Evolutionary conservation across 2,329 filamentous ascomycete species (phyloP).

Genomic region (Xylariaceae sp.): DNA sequence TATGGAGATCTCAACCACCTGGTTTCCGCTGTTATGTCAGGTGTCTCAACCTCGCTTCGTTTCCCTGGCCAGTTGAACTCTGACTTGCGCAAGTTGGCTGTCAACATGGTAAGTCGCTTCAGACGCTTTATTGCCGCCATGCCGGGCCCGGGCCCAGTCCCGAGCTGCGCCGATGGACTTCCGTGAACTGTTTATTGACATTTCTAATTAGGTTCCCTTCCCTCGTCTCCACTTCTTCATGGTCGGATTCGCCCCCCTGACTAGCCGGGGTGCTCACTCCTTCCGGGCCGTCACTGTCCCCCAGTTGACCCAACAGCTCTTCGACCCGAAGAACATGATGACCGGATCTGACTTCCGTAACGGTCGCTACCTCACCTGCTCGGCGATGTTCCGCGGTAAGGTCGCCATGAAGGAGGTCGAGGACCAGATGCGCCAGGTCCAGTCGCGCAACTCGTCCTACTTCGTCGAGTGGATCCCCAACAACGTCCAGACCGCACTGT

Average conservation of each 20-base stretch:
- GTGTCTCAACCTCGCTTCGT: slow-evolving; percentile 95
- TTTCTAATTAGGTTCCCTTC: slow-evolving; percentile 84
- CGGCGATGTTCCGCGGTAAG: slow-evolving; percentile 98
- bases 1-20: slow-evolving; percentile 99
- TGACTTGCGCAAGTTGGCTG: slow-evolving; percentile 96
- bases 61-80: slow-evolving; percentile 99
- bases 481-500: slow-evolving; percentile 99
- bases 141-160: background rate
- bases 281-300: slow-evolving; percentile 98
- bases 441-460: slow-evolving; percentile 99
- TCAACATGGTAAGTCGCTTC: slow-evolving; percentile 71
- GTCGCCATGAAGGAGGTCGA: slow-evolving; percentile 99
- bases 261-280: slow-evolving; percentile 82
- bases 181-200: slow-evolving; percentile 62
- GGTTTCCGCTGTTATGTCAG: slow-evolving; percentile 99
- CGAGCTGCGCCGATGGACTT: slow-evolving; percentile 44
- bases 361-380: slow-evolving; percentile 98
- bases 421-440: slow-evolving; percentile 99
- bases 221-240: slow-evolving; percentile 99
- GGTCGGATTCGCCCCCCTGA: slow-evolving; percentile 98
- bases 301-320: slow-evolving; percentile 99
- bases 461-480: slow-evolving; percentile 99
- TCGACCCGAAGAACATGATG: slow-evolving; percentile 99
- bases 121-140: no score
- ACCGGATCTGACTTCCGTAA: slow-evolving; percentile 99